Base-by-base conservation (phyloP, 768 basidiomycete species). In the Gloeostereum incarnatum region DNA sequence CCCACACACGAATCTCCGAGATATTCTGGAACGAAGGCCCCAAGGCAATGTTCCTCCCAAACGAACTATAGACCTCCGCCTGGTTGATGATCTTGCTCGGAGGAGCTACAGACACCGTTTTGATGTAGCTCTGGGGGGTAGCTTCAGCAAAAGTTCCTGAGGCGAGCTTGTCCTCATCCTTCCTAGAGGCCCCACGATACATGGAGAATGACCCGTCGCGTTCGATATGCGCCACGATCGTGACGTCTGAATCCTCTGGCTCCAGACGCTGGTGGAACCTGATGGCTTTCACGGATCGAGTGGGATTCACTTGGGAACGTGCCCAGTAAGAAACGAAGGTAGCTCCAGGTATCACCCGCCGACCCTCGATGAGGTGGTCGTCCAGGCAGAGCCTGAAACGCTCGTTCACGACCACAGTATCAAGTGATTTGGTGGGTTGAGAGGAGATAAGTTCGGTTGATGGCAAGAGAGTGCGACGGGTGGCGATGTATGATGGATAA, bases 311-410 rank as follows among this genome's bases (percentile, higher is more conserved):
- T 13, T 43, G 34, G 2, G 49, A 23, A 23, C 45, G 39, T 22
- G 58, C 55, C 34, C 59, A 55, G 36, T 53, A 51, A 36, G 58
- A 53, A 3, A 56, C 56, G 49, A 60, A 56, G 4, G 53, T 59
- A n/a, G 58, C 54, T 27, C 54, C 59, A 29, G 60, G 60, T 38
- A 62, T 45, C 19, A 62, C 56, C 20, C 53, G 47, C 10, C 56
- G 52, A n/a, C 58, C 58, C 24, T 59, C 54, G n/a, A 62, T 60
- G 7, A 52, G 53, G 42, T 60, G 59, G 35, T 58, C 32, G 17
- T 59, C 46, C 7, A 61, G 45, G 43, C 56, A 53, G 29, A 53
- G 49, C 22, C 45, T 52, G 1, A 60, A 46, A 18, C 45, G 41
- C 27, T 56, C 46, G 38, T 60, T 54, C 24, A 57, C 51, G 17